Base-by-base conservation (phyloP, 2,329 filamentous ascomycete species). In the Lasiodiplodia sp. region DNA sequence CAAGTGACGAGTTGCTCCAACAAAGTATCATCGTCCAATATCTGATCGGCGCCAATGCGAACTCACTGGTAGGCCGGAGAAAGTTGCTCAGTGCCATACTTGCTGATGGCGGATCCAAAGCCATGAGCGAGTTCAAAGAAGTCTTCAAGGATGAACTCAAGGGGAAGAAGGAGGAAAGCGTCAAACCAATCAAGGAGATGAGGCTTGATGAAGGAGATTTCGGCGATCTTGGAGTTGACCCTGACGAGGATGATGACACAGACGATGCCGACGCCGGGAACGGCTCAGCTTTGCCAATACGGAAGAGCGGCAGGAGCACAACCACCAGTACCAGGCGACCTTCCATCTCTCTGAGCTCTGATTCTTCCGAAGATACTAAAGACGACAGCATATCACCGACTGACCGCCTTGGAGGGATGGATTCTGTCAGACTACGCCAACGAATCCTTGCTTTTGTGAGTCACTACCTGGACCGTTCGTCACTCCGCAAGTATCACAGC, bases 131-230 rank as follows among this genome's bases (percentile, higher is more conserved):
- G 8, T 93, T 89, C 73, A 83, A 82, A 2, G 89, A 92, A 74
- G 81, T 94, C 4, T 95, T 92, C 80, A 83, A 85, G 25, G 87
- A 87, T 65, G 92, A 94, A 78, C 87, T 86, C 2, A 84, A 80
- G 69, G 82, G 73, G 60, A 83, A 79, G 70, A 82, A 73, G 56
- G 80, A 79, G 65, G 74, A 78, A 16, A 37, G 18, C 7, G 47
- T 21, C 21, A 55, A 63, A 6, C 40, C 63, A 12, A 47, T 51
- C 70, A 47, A 56, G 69, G 71, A 69, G 21, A n/a, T 38, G 16
- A 55, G 31, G 34, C 38, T 44, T 18, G 34, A 66, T 8, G 66
- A 66, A 23, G 66, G 53, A 65, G 31, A 70, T 56, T 68, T 58
- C 31, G 56, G 52, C 31, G 55, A 70, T 23, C 40, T 69, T 14